A percentile compares a stretch with the other conserved stretches of the same genome.
Evolutionary conservation across 345 rosid species (phyloP).

Genomic region (Eutrema japonicum): DNA sequence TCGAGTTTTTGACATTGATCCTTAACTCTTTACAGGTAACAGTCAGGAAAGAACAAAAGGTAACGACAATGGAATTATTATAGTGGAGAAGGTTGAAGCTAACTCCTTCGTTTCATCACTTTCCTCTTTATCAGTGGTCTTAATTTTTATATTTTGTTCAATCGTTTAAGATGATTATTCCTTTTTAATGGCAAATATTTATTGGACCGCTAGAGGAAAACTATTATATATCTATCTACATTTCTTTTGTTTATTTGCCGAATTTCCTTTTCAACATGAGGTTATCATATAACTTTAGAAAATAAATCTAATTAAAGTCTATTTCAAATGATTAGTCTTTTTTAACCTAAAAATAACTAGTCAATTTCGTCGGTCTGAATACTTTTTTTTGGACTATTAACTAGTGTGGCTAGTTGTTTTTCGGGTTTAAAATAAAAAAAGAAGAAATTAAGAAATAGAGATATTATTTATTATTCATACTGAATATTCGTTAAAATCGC

Average conservation of each 20-base stretch:
- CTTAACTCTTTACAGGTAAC: slow-evolving; percentile 38
- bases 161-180: neutral
- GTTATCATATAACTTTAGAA: slow-evolving; percentile 8
- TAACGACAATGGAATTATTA: slow-evolving; percentile 37
- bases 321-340: neutral
- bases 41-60: slow-evolving; percentile 32
- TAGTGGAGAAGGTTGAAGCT: slow-evolving; percentile 38
- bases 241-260: neutral
- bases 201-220: slow-evolving; percentile 23
- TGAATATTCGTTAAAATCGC: slow-evolving; percentile 14
- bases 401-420: slow-evolving; percentile 2
- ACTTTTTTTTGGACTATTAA: neutral
- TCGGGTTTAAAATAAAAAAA: neutral
- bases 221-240: neutral
- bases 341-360: neutral
- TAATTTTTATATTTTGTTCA: neutral
- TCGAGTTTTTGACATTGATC: slow-evolving; percentile 12
- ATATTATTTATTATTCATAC: slow-evolving; percentile 26
- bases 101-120: slow-evolving; percentile 24
- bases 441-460: slow-evolving; percentile 6
- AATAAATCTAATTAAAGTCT: neutral
- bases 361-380: slow-evolving; percentile 22
- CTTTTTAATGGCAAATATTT: neutral
- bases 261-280: slow-evolving; percentile 21
- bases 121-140: slow-evolving; percentile 31